Conservation (phyloP, 2,329 filamentous ascomycete species). For the Karstenula rhodostoma region DNA sequence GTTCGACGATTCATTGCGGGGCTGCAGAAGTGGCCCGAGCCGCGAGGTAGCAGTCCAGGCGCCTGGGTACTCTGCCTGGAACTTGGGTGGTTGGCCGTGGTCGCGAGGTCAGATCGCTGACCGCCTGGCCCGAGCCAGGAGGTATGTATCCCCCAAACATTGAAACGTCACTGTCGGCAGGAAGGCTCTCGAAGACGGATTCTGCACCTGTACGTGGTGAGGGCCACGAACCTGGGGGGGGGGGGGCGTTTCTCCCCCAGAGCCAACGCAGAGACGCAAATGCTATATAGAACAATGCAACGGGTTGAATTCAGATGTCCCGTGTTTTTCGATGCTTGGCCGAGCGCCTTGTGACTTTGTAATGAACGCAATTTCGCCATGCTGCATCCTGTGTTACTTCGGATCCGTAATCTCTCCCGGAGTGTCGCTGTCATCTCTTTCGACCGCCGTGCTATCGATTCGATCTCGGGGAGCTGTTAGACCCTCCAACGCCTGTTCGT, state of each 20-base stretch:
- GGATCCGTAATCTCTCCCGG: too few species aligned
- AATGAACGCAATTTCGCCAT: too few species aligned
- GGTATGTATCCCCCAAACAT: background rate
- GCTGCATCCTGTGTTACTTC: too few species aligned
- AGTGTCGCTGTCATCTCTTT: too few species aligned
- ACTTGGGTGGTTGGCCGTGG: background rate
- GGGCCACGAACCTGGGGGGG: conserved; percentile 17
- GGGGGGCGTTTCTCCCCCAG: conserved; percentile 2
- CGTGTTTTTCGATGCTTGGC: background rate
- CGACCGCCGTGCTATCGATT: too few species aligned
- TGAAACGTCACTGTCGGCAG: background rate
- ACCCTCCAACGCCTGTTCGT: too few species aligned
- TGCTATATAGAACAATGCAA: background rate
- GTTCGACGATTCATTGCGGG: too few species aligned
- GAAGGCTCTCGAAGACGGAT: conserved; percentile 16
- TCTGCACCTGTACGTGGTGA: conserved; percentile 19
- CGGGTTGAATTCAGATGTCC: background rate
- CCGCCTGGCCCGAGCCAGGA: background rate
- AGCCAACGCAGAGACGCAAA: conserved; percentile 19
- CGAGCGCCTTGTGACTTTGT: background rate
- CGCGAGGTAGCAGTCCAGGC: too few species aligned
- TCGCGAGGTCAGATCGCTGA: background rate
- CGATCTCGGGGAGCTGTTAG: too few species aligned
- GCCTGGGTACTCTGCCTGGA: background rate
- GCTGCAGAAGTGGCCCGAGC: background rate